Percentiles rank a stretch among this genome's conserved stretches.
phyloP scores from a whole-genome alignment of 495 filamentous ascomycete species.

The Cercophora scortea region DNA sequence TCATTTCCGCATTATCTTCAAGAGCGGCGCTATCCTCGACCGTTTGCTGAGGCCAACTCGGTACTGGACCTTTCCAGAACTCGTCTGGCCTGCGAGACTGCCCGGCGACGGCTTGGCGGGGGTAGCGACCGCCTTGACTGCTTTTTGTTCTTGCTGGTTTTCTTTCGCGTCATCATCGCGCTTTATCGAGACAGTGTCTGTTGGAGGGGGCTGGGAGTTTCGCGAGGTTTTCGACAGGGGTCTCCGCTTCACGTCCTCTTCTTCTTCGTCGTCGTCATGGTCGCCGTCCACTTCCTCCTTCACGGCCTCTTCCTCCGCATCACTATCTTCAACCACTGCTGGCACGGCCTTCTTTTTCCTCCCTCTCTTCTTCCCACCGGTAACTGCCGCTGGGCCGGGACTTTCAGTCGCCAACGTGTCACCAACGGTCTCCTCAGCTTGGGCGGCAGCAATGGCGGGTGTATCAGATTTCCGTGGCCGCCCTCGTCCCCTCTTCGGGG shows the following conservation, averaged over 20 bases:
- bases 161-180: not conserved
- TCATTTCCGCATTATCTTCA: not conserved
- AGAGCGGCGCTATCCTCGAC: not conserved
- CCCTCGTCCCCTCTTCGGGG: not conserved
- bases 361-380: not conserved
- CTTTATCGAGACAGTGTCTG: not conserved
- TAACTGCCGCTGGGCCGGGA: not conserved
- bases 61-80: not conserved
- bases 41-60: not conserved
- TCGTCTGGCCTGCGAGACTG: not conserved
- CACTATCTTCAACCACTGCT: too few relatives aligned
- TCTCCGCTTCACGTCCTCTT: not conserved
- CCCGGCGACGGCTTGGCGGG: not conserved
- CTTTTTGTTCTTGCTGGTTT: not conserved
- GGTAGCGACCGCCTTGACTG: not conserved
- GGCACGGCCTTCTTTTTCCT: not conserved
- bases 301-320: too few relatives aligned
- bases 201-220: not conserved
- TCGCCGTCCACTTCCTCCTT: not conserved
- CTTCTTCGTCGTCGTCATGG: not conserved
- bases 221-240: not conserved
- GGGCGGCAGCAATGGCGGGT: not conserved
- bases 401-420: not conserved
- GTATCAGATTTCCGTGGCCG: not conserved
- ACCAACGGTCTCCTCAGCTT: not conserved